Base-by-base conservation (phyloP, 1,284 basidiomycete genomes). In the Afroboletus lepidellus region DNA sequence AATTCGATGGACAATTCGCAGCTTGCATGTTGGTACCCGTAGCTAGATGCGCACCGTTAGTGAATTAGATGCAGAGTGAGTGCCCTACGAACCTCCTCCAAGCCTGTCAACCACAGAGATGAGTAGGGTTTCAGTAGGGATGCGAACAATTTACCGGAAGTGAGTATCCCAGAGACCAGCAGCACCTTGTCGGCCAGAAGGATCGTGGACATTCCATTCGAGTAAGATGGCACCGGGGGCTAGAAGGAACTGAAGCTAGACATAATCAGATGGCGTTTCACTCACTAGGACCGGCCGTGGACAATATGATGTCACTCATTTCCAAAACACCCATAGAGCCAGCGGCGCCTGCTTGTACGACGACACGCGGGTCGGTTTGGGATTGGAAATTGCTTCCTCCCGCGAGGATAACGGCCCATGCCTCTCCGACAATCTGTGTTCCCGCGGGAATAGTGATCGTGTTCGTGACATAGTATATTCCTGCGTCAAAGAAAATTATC, bases 151-250 rank as follows among this genome's bases (percentile, higher is more conserved):
- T 57, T 62, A 63, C 57, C 59, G 53, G 21, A 64, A 61, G 59
- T 83, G 80, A 21, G 73, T 75, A 54, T 84, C 81, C 80, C 81
- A 84, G 52, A 78, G 73, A 13, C 79, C 82, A n/a, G 76, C 77
- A 0, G 73, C 75, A 18, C 75, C 83, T 60, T 80, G 76, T 52
- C 75, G 69, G 32, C 72, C 77, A 4, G 71, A 50, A 1, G 74
- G 72, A 44, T 79, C 77, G 34, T 72, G 72, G 18, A 80, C 72
- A 57, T 84, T 84, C 83, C 82, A 84, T 57, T 84, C 77, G 23
- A 81, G 62, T 20, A 82, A 62, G 52, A 84, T 76, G 1, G 82
- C 82, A 23, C 83, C 82, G 8, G 77, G 70, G 21, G 80, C 77
- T 69, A 56, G 53, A 33, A 46, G 5, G 9, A 0, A 18, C 20